Evolutionary conservation across 345 rosid species (phyloP).

Genomic region (Capsella bursapastoris): DNA sequence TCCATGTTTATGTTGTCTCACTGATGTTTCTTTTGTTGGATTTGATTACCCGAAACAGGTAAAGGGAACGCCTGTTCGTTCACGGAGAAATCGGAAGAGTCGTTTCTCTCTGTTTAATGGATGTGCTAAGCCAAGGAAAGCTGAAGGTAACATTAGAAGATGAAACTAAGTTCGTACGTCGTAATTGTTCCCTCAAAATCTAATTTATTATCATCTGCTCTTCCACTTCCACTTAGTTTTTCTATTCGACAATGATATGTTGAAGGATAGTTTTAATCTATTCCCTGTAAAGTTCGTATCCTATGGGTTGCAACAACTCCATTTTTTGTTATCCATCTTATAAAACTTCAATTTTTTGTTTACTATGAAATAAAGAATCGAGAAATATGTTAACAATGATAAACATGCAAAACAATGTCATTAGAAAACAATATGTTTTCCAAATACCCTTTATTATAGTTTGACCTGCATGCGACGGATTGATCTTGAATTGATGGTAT

Average conservation of each 20-base stretch:
- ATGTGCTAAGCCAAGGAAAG: constrained; percentile 67
- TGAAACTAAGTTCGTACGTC: constrained; percentile 32
- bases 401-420: too few species aligned
- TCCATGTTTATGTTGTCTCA: background rate
- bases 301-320: constrained; percentile 20
- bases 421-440: too few species aligned
- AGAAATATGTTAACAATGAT: background rate
- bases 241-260: constrained; percentile 17
- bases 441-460: too few species aligned
- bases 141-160: constrained; percentile 56
- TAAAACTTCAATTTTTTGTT: background rate
- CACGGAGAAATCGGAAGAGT: constrained; percentile 51
- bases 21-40: background rate
- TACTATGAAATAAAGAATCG: constrained; percentile 17
- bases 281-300: constrained; percentile 38
- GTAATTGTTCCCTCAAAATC: constrained; percentile 20
- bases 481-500: too few species aligned
- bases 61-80: constrained; percentile 55
- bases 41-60: constrained; percentile 49
- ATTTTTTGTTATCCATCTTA: constrained; percentile 25
- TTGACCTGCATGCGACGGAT: too few species aligned
- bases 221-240: constrained; percentile 30
- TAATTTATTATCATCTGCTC: constrained; percentile 18
- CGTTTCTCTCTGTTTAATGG: constrained; percentile 68
- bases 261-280: constrained; percentile 18